phyloP scores from a whole-genome alignment of 129 eudicot genomes.

The Artemisia argyi region DNA sequence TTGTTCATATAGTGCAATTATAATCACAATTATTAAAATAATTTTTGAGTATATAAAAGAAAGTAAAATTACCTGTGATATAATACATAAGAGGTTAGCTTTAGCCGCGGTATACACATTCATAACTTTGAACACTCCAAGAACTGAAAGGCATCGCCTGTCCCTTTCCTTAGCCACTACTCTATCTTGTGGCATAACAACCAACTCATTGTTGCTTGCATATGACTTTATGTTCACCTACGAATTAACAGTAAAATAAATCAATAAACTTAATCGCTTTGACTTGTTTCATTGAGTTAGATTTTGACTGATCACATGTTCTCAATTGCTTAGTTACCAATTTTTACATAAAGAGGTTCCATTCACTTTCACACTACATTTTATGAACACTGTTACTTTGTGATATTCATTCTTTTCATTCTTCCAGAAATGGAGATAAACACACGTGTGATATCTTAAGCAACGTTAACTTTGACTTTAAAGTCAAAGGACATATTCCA shows the following conservation, averaged over 20 bases:
- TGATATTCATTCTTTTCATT: no score
- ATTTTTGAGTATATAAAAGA: no score
- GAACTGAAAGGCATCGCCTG: conserved; percentile 83
- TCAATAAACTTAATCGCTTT: neutral
- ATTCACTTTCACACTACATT: no score
- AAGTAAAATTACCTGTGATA: no score
- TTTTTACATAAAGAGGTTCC: no score
- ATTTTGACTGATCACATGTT: conserved; percentile 3
- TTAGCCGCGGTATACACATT: no score
- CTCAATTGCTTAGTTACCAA: neutral
- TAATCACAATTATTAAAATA: no score
- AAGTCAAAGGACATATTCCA: neutral
- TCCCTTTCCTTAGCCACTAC: conserved; percentile 85
- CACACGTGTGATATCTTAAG: neutral
- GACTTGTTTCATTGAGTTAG: neutral
- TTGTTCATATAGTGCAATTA: no score
- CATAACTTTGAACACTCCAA: no score
- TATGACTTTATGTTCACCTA: conserved; percentile 93
- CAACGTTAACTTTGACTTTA: neutral
- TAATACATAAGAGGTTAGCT: no score
- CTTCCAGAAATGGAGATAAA: neutral
- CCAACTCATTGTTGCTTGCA: conserved; percentile 95
- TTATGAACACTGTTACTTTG: no score
- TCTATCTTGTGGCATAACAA: conserved; percentile 88
- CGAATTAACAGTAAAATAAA: conserved; percentile 10